phyloP scores from a whole-genome alignment of 768 basidiomycete genomes.

The Amyloporia xantha region DNA sequence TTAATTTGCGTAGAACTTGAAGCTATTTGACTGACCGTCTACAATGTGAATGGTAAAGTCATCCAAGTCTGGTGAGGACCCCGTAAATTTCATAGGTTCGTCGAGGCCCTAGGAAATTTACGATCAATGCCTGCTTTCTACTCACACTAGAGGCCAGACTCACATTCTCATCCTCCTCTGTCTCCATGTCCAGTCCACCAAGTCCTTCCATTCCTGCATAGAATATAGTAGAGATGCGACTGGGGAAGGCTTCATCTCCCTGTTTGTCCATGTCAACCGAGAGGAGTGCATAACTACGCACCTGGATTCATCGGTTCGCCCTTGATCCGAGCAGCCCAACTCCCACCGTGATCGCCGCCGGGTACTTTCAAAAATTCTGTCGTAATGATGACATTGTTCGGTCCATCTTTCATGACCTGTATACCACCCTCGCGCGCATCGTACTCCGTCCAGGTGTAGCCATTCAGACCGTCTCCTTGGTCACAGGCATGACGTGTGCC shows the following conservation, averaged over 20 bases:
- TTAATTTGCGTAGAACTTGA: no score
- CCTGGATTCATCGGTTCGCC: constrained; percentile 70
- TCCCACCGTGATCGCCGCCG: constrained; percentile 76
- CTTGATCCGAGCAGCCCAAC: constrained; percentile 82
- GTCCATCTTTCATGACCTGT: constrained; percentile 73
- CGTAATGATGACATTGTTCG: constrained; percentile 80
- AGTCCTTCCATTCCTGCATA: constrained; percentile 87
- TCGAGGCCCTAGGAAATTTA: constrained; percentile 60
- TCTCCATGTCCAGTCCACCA: constrained; percentile 76
- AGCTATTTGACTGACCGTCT: constrained; percentile 53
- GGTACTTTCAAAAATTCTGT: constrained; percentile 85
- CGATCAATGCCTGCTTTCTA: neutral
- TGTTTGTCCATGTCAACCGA: neutral
- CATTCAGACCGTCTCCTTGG: constrained; percentile 73
- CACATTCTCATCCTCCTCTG: constrained; percentile 69
- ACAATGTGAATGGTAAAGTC: constrained; percentile 76
- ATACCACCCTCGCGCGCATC: constrained; percentile 82
- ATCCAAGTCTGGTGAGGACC: constrained; percentile 71
- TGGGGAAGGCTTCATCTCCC: constrained; percentile 34
- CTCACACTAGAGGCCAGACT: constrained; percentile 19
- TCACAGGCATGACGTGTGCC: constrained; percentile 84
- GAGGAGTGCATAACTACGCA: constrained; percentile 24
- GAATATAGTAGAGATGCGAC: constrained; percentile 73
- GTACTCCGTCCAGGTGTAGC: constrained; percentile 84
- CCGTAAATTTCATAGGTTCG: constrained; percentile 63